Evolutionary conservation across 352 stramenopile genomes (phyloP), one percentile per base, ranked within the genome.

Genomic region (Globisporangium paroecandrum): DNA sequence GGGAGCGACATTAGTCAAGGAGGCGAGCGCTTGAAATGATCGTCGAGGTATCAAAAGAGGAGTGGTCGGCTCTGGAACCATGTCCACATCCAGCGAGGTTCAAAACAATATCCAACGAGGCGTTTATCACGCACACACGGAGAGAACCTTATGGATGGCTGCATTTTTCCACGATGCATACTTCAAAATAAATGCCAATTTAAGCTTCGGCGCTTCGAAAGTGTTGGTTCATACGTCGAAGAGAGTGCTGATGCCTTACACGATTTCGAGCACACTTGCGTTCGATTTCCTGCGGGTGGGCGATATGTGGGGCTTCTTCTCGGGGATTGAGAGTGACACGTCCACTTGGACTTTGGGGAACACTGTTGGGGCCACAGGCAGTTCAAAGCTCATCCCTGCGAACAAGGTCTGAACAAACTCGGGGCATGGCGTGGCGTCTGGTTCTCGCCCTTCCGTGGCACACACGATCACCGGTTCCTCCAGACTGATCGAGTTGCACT

Each of bases 401-500:
- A 29, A 57, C 12, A 65, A 13, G 1, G 15, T 46, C 34, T 70
- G 41, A 4, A 58, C 46, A 46, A 70, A 66, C n/a, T 65, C 58
- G 55, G 47, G 58, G 4, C 65, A 70, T 20, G 27, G 58, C 25
- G 57, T 62, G 10, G 24, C 49, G 9, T 62, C 58, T 0, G 20
- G 7, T 10, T 62, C 64, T 20, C 9, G 55, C 29, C 12, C 55
- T 29, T 55, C 36, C 38, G 51, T 60, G 9, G 32, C 47, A 0
- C 62, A 36, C 9, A 70, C 51, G 10, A 34, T 34, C 18, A 70
- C 58, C n/a, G 58, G 58, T 10, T 70, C 58, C 1, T 65, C 65
- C 18, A 70, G 12, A 59, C 62, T 70, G 27, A 71, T 60, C n/a
- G 61, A 56, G 29, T 73, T 71, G 54, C 74, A 78, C 13, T 64